These are phyloP conservation scores for Xylaria longipes DNA, from an alignment of 495 filamentous ascomycete species.

Conservation along the genomic window DNA sequence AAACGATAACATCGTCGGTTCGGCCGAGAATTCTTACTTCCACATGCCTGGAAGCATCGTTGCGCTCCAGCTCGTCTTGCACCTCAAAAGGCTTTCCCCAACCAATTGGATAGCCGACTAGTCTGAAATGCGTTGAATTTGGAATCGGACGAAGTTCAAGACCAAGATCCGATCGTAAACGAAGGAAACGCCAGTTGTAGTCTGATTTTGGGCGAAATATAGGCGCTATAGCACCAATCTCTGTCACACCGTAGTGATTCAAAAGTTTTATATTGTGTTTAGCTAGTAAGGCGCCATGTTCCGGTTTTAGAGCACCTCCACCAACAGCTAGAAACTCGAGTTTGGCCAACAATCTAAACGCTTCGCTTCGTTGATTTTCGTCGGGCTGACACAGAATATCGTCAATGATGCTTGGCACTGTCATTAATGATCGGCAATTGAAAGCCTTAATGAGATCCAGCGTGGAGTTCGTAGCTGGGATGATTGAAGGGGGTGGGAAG, in stretches of 20 bases:
- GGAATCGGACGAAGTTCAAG: constrained; percentile 30
- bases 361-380: constrained; percentile 28
- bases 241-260: constrained; percentile 49
- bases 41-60: constrained; percentile 24
- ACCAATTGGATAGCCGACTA: constrained; percentile 37
- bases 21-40: constrained; percentile 41
- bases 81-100: constrained; percentile 39
- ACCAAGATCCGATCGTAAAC: constrained; percentile 43
- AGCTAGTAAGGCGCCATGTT: constrained; percentile 29
- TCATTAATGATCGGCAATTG: constrained; percentile 48
- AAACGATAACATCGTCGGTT: constrained; percentile 48
- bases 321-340: constrained; percentile 54
- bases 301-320: constrained; percentile 46
- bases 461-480: constrained; percentile 40
- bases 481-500: constrained; percentile 40
- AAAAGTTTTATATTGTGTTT: constrained; percentile 39
- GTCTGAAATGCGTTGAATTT: constrained; percentile 24
- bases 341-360: constrained; percentile 26
- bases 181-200: constrained; percentile 48
- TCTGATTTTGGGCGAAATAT: constrained; percentile 40
- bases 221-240: constrained; percentile 46
- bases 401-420: constrained; percentile 55
- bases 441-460: constrained; percentile 37
- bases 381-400: constrained; percentile 43
- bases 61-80: constrained; percentile 38